phyloP scores from a whole-genome alignment of 495 filamentous ascomycete species.

The Penicillium ucsense region DNA sequence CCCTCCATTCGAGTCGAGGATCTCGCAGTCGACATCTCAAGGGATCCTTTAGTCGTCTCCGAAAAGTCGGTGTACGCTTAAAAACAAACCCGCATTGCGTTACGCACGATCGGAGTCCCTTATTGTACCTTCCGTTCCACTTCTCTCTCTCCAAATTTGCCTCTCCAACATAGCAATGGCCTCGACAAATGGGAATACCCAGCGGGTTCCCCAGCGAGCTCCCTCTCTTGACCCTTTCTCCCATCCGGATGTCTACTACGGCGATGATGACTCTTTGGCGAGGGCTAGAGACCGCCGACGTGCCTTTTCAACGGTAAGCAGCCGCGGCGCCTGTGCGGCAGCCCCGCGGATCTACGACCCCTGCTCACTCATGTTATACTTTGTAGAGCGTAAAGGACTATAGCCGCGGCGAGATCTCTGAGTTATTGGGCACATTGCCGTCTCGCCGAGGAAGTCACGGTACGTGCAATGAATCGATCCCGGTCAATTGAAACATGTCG shows the following conservation, averaged over 20 bases:
- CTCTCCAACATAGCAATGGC: slow-evolving; percentile 18
- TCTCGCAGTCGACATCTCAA: no score
- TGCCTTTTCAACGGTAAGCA: slow-evolving; percentile 40
- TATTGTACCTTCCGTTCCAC: slow-evolving; percentile 3
- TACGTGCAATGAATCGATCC: slow-evolving; percentile 13
- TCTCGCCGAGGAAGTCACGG: slow-evolving; percentile 39
- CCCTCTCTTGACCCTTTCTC: slow-evolving; percentile 37
- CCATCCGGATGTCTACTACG: slow-evolving; percentile 42
- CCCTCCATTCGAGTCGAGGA: no score
- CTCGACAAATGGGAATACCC: slow-evolving; percentile 23
- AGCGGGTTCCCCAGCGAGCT: slow-evolving; percentile 17
- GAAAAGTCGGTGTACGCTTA: slow-evolving; percentile 17
- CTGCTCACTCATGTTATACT: slow-evolving; percentile 4
- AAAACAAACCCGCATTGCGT: slow-evolving; percentile 5
- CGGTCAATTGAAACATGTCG: background rate
- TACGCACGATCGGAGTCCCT: slow-evolving; percentile 12
- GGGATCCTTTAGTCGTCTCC: background rate
- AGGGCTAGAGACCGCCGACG: slow-evolving; percentile 29
- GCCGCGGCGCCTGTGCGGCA: slow-evolving; percentile 9
- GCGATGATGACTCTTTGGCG: slow-evolving; percentile 27
- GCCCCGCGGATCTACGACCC: slow-evolving; percentile 10
- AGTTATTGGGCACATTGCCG: slow-evolving; percentile 25
- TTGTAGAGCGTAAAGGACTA: slow-evolving; percentile 29
- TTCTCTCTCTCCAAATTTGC: background rate
- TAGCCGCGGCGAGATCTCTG: slow-evolving; percentile 26